A percentile compares a stretch with the other conserved stretches of the same genome.
Evolutionary conservation across 495 filamentous ascomycete species (phyloP).

Genomic region (Articulospora tetracladia): DNA sequence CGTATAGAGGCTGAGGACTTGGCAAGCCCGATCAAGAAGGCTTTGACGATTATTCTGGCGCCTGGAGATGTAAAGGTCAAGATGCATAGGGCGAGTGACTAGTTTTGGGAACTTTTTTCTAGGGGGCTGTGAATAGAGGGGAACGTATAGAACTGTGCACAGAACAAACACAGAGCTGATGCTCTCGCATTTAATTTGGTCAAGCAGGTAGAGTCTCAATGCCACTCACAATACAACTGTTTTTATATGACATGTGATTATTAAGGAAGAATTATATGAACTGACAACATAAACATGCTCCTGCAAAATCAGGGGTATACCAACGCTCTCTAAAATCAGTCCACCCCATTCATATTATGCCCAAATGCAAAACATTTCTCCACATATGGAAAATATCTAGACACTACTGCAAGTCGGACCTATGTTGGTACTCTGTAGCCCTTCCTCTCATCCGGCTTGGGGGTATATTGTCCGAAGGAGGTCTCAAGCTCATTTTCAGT

Average conservation of each 20-base stretch:
- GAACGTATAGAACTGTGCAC: no score
- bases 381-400: neutral
- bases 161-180: no score
- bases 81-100: constrained; percentile 14
- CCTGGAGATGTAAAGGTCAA: constrained; percentile 16
- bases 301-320: constrained; percentile 1
- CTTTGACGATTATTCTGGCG: constrained; percentile 3
- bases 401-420: no score
- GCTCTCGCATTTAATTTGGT: no score
- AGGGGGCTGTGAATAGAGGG: neutral
- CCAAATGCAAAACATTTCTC: neutral
- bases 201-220: no score
- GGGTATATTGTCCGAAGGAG: constrained; percentile 17
- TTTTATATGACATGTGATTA: no score
- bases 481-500: constrained; percentile 20
- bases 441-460: constrained; percentile 3
- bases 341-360: neutral
- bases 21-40: constrained; percentile 13
- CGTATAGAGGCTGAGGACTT: constrained; percentile 41
- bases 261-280: neutral
- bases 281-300: neutral
- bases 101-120: neutral
- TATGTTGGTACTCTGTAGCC: constrained; percentile 1
- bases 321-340: neutral
- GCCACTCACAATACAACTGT: no score